Evolutionary conservation across 106 monocot species (phyloP).

Genomic region (Triglochin maritima): DNA sequence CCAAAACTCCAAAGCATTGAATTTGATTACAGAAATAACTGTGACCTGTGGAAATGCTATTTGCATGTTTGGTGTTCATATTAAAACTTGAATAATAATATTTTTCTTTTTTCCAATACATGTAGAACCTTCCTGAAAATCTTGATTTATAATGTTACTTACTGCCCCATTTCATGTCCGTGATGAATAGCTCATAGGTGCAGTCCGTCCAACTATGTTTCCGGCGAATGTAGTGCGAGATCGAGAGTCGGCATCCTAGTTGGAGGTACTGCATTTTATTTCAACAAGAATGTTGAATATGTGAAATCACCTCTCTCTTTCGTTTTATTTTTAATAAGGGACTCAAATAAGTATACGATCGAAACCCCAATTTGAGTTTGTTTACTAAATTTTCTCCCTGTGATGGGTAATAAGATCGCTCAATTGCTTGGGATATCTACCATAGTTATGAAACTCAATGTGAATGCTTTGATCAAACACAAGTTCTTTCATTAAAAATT

Average conservation of each 20-base stretch:
- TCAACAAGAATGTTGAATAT: background rate
- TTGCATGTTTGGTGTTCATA: background rate
- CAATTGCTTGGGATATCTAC: background rate
- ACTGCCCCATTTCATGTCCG: background rate
- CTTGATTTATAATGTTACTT: background rate
- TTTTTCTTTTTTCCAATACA: background rate
- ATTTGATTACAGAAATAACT: background rate
- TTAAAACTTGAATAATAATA: too few relatives aligned
- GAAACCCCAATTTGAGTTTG: background rate
- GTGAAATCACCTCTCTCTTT: background rate
- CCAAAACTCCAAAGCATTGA: background rate
- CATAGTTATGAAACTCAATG: too few relatives aligned
- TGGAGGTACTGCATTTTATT: conserved; percentile 23
- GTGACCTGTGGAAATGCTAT: background rate
- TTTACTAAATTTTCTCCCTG: background rate
- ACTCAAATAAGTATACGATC: background rate
- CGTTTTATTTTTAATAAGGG: background rate
- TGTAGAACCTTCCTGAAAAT: background rate
- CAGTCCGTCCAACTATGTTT: conserved; percentile 26
- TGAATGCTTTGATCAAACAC: too few relatives aligned
- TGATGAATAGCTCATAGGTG: conserved; percentile 3
- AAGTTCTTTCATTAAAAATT: too few relatives aligned
- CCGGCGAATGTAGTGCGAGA: conserved; percentile 18
- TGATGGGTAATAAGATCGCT: background rate
- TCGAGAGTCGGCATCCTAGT: conserved; percentile 29